Evolutionary conservation across 495 filamentous ascomycete genomes (phyloP), one percentile per base, ranked within the genome.

Genomic region (Penicillium fimorum): DNA sequence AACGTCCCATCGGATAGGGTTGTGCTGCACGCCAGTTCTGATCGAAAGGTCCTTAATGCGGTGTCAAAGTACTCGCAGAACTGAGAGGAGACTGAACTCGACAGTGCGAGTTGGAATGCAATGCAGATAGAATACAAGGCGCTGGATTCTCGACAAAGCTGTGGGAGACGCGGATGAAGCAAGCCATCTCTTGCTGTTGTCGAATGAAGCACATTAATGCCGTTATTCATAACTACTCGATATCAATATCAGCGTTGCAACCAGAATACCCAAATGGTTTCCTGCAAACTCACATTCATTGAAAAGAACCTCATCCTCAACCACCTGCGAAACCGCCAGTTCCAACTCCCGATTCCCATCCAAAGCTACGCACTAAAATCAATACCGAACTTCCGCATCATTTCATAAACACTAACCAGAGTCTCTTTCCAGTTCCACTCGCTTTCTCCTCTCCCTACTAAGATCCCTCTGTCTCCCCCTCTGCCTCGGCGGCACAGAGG

Each of bases 61-160:
- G 59, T 54, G 29, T 73, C 67, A 35, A 69, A 70, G 44, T 72
- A 70, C 46, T 75, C 70, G 20, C 70, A 57, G 49, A 70, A 75
- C 9, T 22, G 61, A 17, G 56, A 25, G 0, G 53, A 63, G 4
- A 53, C 33, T 7, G 55, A 50, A 7, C 51, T 51, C 0, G 50
- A 42, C 0, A 72, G 42, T 11, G 69, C 65, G 4, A 66, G 60
- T 42, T 75, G 70, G 8, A 75, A 63, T 10, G 70, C 65, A 18
- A 75, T 47, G 37, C 70, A 75, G 27, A 72, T 68, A 4, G 47
- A 40, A 46, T 69, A 75, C 30, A 75, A 48, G 2, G 72, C 67
- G 22, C 49, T 53, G n/a, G 69, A 72, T 42, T 72, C 50, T 47
- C 55, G 52, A 38, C 69, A 68, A 2, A 75, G 53, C 35, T 57